Evolutionary conservation across 2,329 filamentous ascomycete genomes (phyloP).

Genomic region (Penicillium sp.): DNA sequence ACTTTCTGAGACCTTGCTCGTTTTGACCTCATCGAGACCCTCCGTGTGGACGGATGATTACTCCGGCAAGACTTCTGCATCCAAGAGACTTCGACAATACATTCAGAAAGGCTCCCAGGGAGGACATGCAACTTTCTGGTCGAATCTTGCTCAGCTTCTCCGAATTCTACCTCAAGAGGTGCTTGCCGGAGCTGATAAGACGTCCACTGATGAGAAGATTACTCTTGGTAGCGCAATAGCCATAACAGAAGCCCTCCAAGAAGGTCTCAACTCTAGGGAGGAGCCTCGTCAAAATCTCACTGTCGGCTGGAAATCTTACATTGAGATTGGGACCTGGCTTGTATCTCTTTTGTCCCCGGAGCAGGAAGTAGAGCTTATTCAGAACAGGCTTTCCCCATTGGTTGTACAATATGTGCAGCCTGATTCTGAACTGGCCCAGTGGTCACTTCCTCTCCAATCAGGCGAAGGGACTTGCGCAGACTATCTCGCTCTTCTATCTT

Average conservation of each 20-base stretch:
- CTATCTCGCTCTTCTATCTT: constrained; percentile 36
- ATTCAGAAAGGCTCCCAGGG: constrained; percentile 79
- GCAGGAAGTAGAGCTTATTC: constrained; percentile 44
- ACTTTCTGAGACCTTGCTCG: constrained; percentile 61
- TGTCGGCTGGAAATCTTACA: constrained; percentile 70
- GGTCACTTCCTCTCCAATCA: constrained; percentile 46
- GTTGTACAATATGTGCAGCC: constrained; percentile 51
- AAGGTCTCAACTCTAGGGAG: constrained; percentile 67
- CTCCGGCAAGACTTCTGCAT: constrained; percentile 52
- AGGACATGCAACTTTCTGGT: constrained; percentile 69
- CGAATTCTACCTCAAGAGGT: constrained; percentile 51
- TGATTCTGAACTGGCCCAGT: constrained; percentile 43
- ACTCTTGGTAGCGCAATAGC: constrained; percentile 51
- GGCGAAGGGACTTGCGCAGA: constrained; percentile 37
- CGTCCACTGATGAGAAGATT: constrained; percentile 19
- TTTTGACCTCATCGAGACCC: constrained; percentile 60
- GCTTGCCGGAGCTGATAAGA: constrained; percentile 27
- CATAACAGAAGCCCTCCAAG: constrained; percentile 62
- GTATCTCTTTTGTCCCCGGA: constrained; percentile 46
- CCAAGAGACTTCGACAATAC: constrained; percentile 62
- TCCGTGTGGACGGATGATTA: constrained; percentile 68
- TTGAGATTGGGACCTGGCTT: constrained; percentile 57
- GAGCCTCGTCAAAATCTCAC: constrained; percentile 65
- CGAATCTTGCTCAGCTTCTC: constrained; percentile 59
- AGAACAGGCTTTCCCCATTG: constrained; percentile 49